These are phyloP conservation scores for Debaryomycetaceae sp. DNA, from an alignment of 1,139 yeast genomes.

Conservation along the genomic window DNA sequence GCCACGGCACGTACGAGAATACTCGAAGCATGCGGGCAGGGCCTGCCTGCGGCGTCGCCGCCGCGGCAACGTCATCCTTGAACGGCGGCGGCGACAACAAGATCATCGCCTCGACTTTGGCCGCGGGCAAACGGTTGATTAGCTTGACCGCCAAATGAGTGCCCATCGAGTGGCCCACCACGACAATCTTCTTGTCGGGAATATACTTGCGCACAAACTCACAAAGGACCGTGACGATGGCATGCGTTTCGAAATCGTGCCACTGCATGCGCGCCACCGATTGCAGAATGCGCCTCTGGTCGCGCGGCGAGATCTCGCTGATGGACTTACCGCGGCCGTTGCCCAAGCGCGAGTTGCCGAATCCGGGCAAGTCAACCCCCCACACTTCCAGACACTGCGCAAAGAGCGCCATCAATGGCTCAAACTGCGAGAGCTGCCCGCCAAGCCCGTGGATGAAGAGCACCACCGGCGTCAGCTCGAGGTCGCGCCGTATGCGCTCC, in stretches of 20 bases:
- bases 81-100: conserved; percentile 56
- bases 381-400: conserved; percentile 63
- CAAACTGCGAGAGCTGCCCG: conserved; percentile 74
- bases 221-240: conserved; percentile 42
- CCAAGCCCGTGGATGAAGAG: conserved; percentile 73
- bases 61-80: conserved; percentile 27
- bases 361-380: conserved; percentile 71
- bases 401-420: conserved; percentile 57
- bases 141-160: conserved; percentile 51
- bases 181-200: conserved; percentile 45
- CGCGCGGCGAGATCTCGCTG: conserved; percentile 19
- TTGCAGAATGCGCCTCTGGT: conserved; percentile 25
- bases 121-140: conserved; percentile 36
- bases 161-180: conserved; percentile 79
- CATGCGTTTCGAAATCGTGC: conserved; percentile 45
- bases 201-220: conserved; percentile 37
- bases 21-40: conserved; percentile 16
- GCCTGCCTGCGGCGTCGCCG: background rate
- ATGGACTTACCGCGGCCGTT: conserved; percentile 16
- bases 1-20: conserved; percentile 40
- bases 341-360: conserved; percentile 49
- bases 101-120: conserved; percentile 42
- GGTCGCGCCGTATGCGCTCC: conserved; percentile 28
- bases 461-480: conserved; percentile 51
- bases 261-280: conserved; percentile 32